Evolutionary conservation across 1,139 yeast species (phyloP).

Genomic region (Pichia norvegensis): DNA sequence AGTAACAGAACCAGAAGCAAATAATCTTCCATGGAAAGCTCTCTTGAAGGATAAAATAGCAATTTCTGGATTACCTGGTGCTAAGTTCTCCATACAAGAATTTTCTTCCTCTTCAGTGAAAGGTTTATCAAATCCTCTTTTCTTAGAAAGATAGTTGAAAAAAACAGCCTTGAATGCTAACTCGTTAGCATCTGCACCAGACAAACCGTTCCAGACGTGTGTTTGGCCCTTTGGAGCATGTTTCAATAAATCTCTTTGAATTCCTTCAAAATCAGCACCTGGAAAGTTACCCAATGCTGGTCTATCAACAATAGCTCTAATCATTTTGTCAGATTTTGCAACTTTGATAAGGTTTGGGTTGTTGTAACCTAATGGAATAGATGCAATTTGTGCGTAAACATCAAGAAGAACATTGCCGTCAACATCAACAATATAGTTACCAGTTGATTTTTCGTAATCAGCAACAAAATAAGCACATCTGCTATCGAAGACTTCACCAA

Average conservation of each 20-base stretch:
- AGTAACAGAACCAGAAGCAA: conserved; percentile 72
- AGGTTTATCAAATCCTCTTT: conserved; percentile 42
- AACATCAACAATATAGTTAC: conserved; percentile 64
- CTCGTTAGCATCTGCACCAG: conserved; percentile 82
- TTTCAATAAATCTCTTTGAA: conserved; percentile 48
- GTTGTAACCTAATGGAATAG: conserved; percentile 73
- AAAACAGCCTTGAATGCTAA: conserved; percentile 80
- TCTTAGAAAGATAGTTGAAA: conserved; percentile 60
- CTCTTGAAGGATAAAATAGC: conserved; percentile 66
- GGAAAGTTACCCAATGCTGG: conserved; percentile 79
- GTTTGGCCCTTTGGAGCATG: conserved; percentile 68
- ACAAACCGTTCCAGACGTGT: conserved; percentile 64
- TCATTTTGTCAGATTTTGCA: conserved; percentile 58
- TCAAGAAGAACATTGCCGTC: conserved; percentile 66
- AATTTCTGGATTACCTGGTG: conserved; percentile 71
- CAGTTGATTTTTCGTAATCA: conserved; percentile 59
- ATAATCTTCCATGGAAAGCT: conserved; percentile 78
- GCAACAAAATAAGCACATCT: conserved; percentile 62
- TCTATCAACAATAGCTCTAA: conserved; percentile 62
- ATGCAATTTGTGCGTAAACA: conserved; percentile 71
- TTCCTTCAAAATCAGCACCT: conserved; percentile 50
- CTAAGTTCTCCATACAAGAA: conserved; percentile 56
- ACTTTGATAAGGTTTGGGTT: conserved; percentile 58
- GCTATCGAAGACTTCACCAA: conserved; percentile 53
- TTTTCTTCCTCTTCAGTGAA: conserved; percentile 55